Evolutionary conservation across 1,139 yeast species (phyloP), one percentile per base, ranked within the genome.

Genomic region (Hyphopichia buzzinii): DNA sequence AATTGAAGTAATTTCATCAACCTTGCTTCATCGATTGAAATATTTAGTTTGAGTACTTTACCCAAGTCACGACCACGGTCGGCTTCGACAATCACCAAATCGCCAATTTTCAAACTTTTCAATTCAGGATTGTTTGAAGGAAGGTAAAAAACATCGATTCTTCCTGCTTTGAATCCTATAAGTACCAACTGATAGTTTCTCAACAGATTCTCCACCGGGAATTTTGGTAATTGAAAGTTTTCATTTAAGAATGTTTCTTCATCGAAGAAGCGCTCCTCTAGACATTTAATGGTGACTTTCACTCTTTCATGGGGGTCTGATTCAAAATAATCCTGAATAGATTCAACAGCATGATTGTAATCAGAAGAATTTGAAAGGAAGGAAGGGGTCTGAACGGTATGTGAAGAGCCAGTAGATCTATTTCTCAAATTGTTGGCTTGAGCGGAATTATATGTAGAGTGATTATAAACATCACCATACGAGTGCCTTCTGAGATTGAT

Each of bases 21-120:
- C 47, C 84, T 51, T 23, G 75, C 75, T 52, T 86, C 83, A 46
- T 86, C 90, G 29, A 82, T 66, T 3, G 82, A 68, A 21, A 90
- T 77, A 41, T 76, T 72, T 44, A 85, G 72, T 46, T 79, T 81
- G 25, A 82, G 76, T 29, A 92, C 79, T 51, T 81, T 78, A 17
- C 97, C 97, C 45, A 92, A 66, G 63, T 92, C 98, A 36, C 85
- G 73, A 29, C 98, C 98, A 34, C 98, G 73, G 57, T 92, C 98
- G n/a, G 97, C 98, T 58, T 92, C 97, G 26, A 90, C 96, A 47
- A 90, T 82, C 11, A 92, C 96, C 54, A 89, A 73, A 56, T 89
- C 97, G 19, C 86, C 85, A 13, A 77, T 62, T 32, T 73, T 67
- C 27, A 64, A 48, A 27, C 48, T 42, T 19, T 40, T 34, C 33